A percentile compares a stretch with the other conserved stretches of the same genome.
Evolutionary conservation across 2,329 filamentous ascomycete species (phyloP).

Genomic region (Phyllosticta capitalensis): DNA sequence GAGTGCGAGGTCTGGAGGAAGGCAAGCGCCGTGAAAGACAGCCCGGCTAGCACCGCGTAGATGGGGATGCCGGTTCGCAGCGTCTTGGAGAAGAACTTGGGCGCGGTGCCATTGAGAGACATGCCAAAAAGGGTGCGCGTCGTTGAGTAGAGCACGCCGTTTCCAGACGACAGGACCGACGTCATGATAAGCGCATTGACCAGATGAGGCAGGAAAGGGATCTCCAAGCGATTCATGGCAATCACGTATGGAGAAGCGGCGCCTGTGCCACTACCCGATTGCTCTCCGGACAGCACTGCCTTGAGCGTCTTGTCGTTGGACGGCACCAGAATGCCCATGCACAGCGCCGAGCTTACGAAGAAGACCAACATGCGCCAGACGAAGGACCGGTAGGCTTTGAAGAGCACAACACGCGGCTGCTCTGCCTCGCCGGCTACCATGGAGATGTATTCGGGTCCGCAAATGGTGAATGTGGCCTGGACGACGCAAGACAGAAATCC

Average conservation of each 20-base stretch:
- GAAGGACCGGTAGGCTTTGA: constrained; percentile 43
- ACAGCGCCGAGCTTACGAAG: constrained; percentile 37
- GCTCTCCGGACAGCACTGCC: constrained; percentile 26
- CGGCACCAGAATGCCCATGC: constrained; percentile 50
- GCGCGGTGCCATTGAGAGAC: constrained; percentile 44
- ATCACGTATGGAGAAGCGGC: constrained; percentile 55
- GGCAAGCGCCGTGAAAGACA: constrained; percentile 58
- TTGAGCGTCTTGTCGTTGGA: constrained; percentile 44
- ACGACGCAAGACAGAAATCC: constrained; percentile 15
- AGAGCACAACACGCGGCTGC: constrained; percentile 37
- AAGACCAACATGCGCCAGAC: constrained; percentile 49
- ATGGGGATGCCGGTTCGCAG: constrained; percentile 59
- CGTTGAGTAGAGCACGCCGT: constrained; percentile 46
- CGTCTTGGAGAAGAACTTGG: constrained; percentile 47
- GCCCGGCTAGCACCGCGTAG: constrained; percentile 58
- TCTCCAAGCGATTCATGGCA: constrained; percentile 47
- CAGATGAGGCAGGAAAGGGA: constrained; percentile 46
- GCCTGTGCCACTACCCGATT: constrained; percentile 28
- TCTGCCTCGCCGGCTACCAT: constrained; percentile 40
- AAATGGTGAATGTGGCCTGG: constrained; percentile 37
- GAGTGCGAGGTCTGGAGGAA: constrained; percentile 63
- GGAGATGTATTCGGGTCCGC: constrained; percentile 40
- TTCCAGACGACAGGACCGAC: constrained; percentile 46
- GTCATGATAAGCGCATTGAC: constrained; percentile 48
- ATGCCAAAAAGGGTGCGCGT: constrained; percentile 45